Evolutionary conservation across 2,329 filamentous ascomycete species (phyloP).

Genomic region (Emericellopsis atlantica): DNA sequence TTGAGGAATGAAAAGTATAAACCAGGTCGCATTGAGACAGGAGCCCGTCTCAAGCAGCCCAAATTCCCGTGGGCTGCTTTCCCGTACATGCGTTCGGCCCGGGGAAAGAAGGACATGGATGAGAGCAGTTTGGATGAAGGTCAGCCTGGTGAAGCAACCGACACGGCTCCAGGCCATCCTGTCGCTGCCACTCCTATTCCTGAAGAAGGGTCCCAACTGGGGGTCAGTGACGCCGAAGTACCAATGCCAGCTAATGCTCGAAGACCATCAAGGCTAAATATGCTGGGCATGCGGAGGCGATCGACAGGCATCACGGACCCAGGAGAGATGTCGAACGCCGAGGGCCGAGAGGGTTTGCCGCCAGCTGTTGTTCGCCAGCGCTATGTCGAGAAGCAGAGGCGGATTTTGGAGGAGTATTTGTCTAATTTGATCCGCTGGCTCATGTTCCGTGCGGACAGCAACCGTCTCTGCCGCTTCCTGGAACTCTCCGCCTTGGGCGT

Average conservation of each 20-base stretch:
- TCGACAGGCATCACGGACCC: conserved; percentile 36
- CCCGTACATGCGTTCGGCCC: conserved; percentile 73
- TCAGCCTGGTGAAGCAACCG: conserved; percentile 21
- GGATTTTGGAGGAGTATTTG: conserved; percentile 78
- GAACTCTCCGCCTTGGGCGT: conserved; percentile 91
- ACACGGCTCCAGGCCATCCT: conserved; percentile 34
- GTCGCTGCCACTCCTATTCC: conserved; percentile 32
- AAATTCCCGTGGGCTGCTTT: conserved; percentile 84
- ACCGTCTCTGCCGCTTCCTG: conserved; percentile 87
- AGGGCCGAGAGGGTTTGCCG: conserved; percentile 35
- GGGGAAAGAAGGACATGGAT: conserved; percentile 67
- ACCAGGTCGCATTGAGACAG: conserved; percentile 50
- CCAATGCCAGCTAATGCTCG: conserved; percentile 13
- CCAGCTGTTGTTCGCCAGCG: conserved; percentile 30
- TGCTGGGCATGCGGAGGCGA: conserved; percentile 40
- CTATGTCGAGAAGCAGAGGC: conserved; percentile 73
- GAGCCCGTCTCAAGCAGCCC: conserved; percentile 66
- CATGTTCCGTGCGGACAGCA: conserved; percentile 93
- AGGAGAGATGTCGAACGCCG: conserved; percentile 27
- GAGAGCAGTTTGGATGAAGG: conserved; percentile 71
- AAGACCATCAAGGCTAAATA: conserved; percentile 38
- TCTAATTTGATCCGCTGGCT: conserved; percentile 92
- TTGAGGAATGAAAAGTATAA: conserved; percentile 75
- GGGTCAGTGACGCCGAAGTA: conserved; percentile 20
- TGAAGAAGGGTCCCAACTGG: conserved; percentile 47